Evolutionary conservation across 2,329 filamentous ascomycete species (phyloP), one percentile per base, ranked within the genome.

Genomic region (Septoria petroselini): DNA sequence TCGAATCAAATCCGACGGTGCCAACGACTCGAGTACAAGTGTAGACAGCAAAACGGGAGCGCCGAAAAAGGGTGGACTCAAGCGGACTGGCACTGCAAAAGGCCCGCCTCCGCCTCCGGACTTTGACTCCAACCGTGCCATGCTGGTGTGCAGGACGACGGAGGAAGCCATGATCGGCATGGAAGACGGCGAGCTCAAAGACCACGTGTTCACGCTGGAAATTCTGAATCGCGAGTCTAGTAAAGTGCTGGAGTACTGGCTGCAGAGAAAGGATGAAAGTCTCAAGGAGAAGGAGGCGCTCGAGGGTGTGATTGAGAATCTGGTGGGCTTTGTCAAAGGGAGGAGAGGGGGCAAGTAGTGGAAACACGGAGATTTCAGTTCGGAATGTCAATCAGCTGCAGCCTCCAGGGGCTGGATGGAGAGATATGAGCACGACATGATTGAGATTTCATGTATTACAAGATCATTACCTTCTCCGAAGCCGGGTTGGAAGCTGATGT

Each of bases 271-370:
- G 45, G 91, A 95, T 66, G 89, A 90, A 60, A 88, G 91, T 62
- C 74, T 95, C 57, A 88, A 88, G 33, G 91, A 97, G 66, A 85
- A 93, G 60, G 91, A 96, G 67, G 88, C 90, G 2, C 93, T 96
- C 68, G 91, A 97, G 67, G 90, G 89, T 0, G 91, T 97, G 12
- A 96, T 97, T 77, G 91, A 95, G 72, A 96, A 95, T 68, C 70
- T 97, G 58, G 91, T 96, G 35, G 67, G 66, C 3, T 69, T 68
- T 44, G 67, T 69, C 25, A 93, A 90, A 69, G 89, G 68, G 88
- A 91, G 72, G 83, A 89, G 49, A 41, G 57, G 61, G 21, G 54
- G 57, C 3, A 38, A 38, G 17, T 38, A n/a, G n/a, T n/a, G n/a
- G n/a, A n/a, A n/a, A n/a, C n/a, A n/a, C n/a, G n/a, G n/a, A n/a